Evolutionary conservation across 257 asterid species (phyloP).

Genomic region (Plantago ovata): DNA sequence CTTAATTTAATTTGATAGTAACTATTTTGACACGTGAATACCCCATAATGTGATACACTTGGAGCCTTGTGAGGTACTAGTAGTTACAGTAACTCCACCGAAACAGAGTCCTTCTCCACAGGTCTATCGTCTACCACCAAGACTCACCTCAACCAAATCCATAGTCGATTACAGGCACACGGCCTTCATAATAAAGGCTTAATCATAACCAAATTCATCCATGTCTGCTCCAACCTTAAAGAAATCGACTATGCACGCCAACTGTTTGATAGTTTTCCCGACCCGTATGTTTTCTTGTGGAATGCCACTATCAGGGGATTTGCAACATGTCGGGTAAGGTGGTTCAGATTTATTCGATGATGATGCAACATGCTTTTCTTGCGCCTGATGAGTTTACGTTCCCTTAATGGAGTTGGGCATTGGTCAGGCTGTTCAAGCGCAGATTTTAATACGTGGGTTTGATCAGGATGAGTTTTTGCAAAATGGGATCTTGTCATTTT

Average conservation of each 20-base stretch:
- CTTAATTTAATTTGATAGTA: too few relatives aligned
- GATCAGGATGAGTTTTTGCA: constrained; percentile 43
- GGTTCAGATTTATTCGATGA: constrained; percentile 39
- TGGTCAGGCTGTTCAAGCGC: constrained; percentile 58
- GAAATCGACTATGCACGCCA: constrained; percentile 51
- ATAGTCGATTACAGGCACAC: constrained; percentile 28
- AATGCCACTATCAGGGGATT: constrained; percentile 68
- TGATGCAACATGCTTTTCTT: constrained; percentile 45
- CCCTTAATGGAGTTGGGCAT: constrained; percentile 31
- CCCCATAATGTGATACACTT: too few relatives aligned
- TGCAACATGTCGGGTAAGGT: constrained; percentile 36
- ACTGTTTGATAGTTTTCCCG: constrained; percentile 59
- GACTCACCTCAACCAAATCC: constrained; percentile 45
- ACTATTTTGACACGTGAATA: too few relatives aligned
- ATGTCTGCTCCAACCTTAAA: constrained; percentile 29
- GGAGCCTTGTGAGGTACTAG: not conserved
- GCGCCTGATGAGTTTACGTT: constrained; percentile 55
- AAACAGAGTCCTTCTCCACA: constrained; percentile 39
- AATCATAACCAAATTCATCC: constrained; percentile 51
- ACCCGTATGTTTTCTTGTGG: constrained; percentile 53
- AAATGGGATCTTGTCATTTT: constrained; percentile 52
- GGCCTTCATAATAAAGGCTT: constrained; percentile 51
- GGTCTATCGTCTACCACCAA: constrained; percentile 27
- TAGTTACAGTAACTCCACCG: constrained; percentile 11
- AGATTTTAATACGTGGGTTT: constrained; percentile 42